Conservation (phyloP, 768 basidiomycete species). For the Fistulinella prunicolor region DNA sequence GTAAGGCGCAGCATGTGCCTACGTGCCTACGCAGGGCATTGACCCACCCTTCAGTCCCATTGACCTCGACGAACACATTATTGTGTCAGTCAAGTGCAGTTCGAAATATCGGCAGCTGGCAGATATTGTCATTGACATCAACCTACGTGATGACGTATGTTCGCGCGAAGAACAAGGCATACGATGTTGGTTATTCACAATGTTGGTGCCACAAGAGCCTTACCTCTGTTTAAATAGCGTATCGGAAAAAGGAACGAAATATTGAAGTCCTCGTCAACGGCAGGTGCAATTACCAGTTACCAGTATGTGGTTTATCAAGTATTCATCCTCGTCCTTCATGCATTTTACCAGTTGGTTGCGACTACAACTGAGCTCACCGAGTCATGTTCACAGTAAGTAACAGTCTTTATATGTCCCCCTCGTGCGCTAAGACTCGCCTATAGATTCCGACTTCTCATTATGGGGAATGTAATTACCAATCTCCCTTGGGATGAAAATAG, state of each 20-base stretch:
- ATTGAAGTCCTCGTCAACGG: slow-evolving; percentile 6
- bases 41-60: slow-evolving; percentile 3
- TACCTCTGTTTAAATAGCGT: slow-evolving; percentile 2
- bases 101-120: background rate
- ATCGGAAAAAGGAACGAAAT: slow-evolving; percentile 7
- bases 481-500: background rate
- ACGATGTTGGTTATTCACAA: slow-evolving; percentile 5
- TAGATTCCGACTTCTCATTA: slow-evolving; percentile 17
- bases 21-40: background rate
- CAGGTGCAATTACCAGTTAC: too few species aligned
- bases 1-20: slow-evolving; percentile 7
- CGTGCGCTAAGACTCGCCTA: background rate
- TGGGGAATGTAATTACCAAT: slow-evolving; percentile 9
- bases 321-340: background rate
- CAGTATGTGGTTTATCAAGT: background rate
- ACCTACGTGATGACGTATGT: slow-evolving; percentile 1
- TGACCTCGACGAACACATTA: background rate
- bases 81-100: background rate
- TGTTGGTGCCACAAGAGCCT: background rate
- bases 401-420: background rate
- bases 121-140: background rate
- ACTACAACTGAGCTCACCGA: slow-evolving; percentile 9
- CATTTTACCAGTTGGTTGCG: slow-evolving; percentile 3
- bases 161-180: background rate
- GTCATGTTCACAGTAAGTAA: slow-evolving; percentile 12